Evolutionary conservation across 768 basidiomycete genomes (phyloP), one percentile per base, ranked within the genome.

Genomic region (Leccinum truebloodii): DNA sequence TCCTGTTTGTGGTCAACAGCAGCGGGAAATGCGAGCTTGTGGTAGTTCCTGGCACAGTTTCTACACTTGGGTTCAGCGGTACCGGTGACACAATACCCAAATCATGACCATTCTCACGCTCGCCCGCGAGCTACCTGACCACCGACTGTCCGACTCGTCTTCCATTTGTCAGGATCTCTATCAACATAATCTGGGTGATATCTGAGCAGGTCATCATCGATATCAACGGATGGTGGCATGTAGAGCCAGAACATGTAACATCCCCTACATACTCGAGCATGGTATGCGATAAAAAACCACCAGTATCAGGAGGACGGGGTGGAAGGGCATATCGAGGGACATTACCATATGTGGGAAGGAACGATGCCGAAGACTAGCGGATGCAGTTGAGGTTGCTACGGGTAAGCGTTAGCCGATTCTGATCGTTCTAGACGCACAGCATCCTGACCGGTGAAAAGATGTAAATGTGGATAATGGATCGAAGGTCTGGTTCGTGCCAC

Each of bases 111-210:
- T 28, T 41, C 39, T 63, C 63, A 24, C 55, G 64, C 37, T 65
- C 68, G 39, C 61, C 52, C 46, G 63, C 30, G 61, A 62, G 55
- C 52, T 66, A 7, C 59, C 57, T 18, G 61, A 61, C 69, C 70
- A 71, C 34, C 60, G 69, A 50, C 54, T 60, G 3, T 72, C 69
- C 12, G 55, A 56, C 35, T 70, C 68, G 18, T 72, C 70, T 48
- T 71, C 70, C 8, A 30, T 63, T 26, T 26, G 26, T 26, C 26
- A 6, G n/a, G 22, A 34, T 65, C 59, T 20, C 51, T 32, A 37
- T 66, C 58, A 7, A 22, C 30, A 10, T 51, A 49, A 3, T 41
- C 16, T 2, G 57, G 37, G 14, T 56, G 60, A 60, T 72, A 61
- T 55, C 72, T 60, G 52, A 50, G 44, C 1, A 63, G 20, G 49